phyloP scores from a whole-genome alignment of 805 yeast species.

The Candida golubevii region DNA sequence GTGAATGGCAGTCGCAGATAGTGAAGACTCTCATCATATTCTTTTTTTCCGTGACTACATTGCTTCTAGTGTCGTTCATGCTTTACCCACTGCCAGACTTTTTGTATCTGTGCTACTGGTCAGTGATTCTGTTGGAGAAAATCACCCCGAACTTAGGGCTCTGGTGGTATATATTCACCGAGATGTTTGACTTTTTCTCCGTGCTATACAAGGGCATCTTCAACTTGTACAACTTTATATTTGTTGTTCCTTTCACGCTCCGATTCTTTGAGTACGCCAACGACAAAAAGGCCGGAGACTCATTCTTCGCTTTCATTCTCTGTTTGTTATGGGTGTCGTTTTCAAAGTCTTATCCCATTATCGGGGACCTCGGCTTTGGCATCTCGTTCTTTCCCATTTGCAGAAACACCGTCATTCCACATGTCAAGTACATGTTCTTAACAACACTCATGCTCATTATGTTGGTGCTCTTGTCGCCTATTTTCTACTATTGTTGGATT shows the following conservation, averaged over 20 bases:
- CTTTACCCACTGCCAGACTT: slow-evolving; percentile 39
- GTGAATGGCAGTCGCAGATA: slow-evolving; percentile 11
- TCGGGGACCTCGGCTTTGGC: slow-evolving; percentile 63
- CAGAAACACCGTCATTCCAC: slow-evolving; percentile 43
- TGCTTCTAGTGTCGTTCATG: slow-evolving; percentile 37
- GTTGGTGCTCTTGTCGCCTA: slow-evolving; percentile 69
- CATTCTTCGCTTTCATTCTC: slow-evolving; percentile 51
- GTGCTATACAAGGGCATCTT: slow-evolving; percentile 81
- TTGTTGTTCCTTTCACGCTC: slow-evolving; percentile 69
- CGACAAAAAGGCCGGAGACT: slow-evolving; percentile 35
- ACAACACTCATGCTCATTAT: slow-evolving; percentile 45
- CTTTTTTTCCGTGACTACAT: slow-evolving; percentile 15
- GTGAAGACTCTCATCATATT: slow-evolving; percentile 11
- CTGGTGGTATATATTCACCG: slow-evolving; percentile 99
- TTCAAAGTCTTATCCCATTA: slow-evolving; percentile 80
- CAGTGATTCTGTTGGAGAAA: slow-evolving; percentile 56
- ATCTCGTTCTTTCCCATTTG: slow-evolving; percentile 39
- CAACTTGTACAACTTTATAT: slow-evolving; percentile 65
- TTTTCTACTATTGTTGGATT: slow-evolving; percentile 92
- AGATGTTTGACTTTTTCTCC: slow-evolving; percentile 85
- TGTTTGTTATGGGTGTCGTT: slow-evolving; percentile 47
- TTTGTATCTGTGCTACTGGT: slow-evolving; percentile 42
- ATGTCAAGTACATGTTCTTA: slow-evolving; percentile 44
- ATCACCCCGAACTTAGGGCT: slow-evolving; percentile 87
- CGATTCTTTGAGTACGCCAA: slow-evolving; percentile 45